phyloP scores from a whole-genome alignment of 495 filamentous ascomycete genomes.

The Xylaria palmicola region DNA sequence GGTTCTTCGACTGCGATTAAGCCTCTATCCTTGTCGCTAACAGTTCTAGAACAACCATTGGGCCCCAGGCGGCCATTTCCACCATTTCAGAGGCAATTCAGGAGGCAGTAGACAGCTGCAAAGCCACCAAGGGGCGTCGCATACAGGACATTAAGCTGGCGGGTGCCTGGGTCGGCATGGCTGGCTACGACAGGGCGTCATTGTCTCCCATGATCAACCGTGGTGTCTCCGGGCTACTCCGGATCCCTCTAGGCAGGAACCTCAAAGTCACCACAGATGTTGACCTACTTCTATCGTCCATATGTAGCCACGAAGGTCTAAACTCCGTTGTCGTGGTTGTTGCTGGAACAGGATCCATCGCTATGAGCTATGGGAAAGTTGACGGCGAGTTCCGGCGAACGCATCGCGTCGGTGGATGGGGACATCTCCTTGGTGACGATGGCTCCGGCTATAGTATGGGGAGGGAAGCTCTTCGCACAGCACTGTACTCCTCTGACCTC shows the following conservation, averaged over 20 bases:
- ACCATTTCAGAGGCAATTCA: slow-evolving; percentile 26
- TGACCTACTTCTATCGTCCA: neutral
- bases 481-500: slow-evolving; percentile 23
- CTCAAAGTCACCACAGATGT: slow-evolving; percentile 17
- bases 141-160: slow-evolving; percentile 23
- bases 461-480: slow-evolving; percentile 29
- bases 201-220: neutral
- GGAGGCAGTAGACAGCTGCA: slow-evolving; percentile 20
- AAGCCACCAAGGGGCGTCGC: neutral
- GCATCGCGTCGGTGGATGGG: slow-evolving; percentile 36
- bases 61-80: slow-evolving; percentile 32
- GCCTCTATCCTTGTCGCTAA: slow-evolving; percentile 4
- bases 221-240: neutral
- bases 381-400: slow-evolving; percentile 2
- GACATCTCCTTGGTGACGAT: slow-evolving; percentile 39
- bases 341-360: slow-evolving; percentile 38
- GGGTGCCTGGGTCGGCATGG: slow-evolving; percentile 28
- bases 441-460: slow-evolving; percentile 41
- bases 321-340: slow-evolving; percentile 33
- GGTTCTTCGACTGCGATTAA: neutral
- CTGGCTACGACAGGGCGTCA: slow-evolving; percentile 17
- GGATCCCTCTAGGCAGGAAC: neutral
- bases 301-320: neutral
- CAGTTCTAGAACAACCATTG: slow-evolving; percentile 18
- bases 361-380: slow-evolving; percentile 29